A percentile compares a stretch with the other conserved stretches of the same genome.
These are phyloP conservation scores for Cardamine occulta DNA, from an alignment of 345 rosid genomes.

Conservation along the genomic window DNA sequence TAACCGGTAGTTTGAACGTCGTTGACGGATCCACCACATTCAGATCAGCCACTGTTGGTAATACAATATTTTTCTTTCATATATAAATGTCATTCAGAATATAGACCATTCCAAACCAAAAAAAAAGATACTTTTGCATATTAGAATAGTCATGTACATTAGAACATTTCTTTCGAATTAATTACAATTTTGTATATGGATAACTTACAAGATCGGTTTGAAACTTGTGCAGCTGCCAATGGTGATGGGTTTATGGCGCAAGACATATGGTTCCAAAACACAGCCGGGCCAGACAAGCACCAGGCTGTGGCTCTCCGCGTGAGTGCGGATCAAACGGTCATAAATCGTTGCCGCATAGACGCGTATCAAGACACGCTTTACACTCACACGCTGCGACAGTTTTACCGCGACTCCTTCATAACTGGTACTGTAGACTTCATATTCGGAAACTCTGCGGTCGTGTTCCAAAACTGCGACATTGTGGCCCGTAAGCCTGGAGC, in stretches of 20 bases:
- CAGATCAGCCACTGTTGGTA: conserved; percentile 85
- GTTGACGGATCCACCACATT: conserved; percentile 67
- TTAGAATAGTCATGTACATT: neutral
- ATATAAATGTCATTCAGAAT: neutral
- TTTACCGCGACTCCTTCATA: conserved; percentile 65
- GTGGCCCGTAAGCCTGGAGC: conserved; percentile 67
- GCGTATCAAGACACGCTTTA: conserved; percentile 85
- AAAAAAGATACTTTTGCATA: neutral
- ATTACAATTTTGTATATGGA: neutral
- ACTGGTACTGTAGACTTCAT: conserved; percentile 85
- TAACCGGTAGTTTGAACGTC: conserved; percentile 65
- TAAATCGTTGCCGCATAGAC: conserved; percentile 71
- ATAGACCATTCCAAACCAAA: neutral
- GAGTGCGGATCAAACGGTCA: conserved; percentile 74
- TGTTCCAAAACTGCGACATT: conserved; percentile 70
- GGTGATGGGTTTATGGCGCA: conserved; percentile 94
- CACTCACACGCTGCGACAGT: conserved; percentile 69
- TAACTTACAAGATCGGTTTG: neutral
- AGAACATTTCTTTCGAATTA: neutral
- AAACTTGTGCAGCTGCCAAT: conserved; percentile 55
- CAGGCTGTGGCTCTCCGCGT: conserved; percentile 91
- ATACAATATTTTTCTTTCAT: neutral
- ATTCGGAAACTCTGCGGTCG: conserved; percentile 73
- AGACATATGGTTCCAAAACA: conserved; percentile 78
- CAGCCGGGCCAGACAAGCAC: conserved; percentile 76